Conservation (phyloP, 164 flowering plant genomes). For the Dillenia turbinata region DNA sequence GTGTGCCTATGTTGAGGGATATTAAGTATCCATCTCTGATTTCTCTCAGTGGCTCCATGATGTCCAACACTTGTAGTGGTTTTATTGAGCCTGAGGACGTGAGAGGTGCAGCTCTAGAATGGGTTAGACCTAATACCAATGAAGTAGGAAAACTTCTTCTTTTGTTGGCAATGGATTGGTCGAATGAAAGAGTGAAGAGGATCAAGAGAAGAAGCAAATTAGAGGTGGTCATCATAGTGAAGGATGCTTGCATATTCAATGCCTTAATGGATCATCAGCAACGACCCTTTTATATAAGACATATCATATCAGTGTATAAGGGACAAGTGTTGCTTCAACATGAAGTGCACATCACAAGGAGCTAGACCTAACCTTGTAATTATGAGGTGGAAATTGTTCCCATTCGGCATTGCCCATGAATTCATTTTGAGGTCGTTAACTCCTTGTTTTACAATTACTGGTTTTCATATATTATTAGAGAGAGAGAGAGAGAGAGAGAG, state of each 20-base stretch:
- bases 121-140: slow-evolving; percentile 46
- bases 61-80: slow-evolving; percentile 25
- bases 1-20: slow-evolving; percentile 59
- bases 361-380: too few relatives aligned
- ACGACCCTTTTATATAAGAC: too few relatives aligned
- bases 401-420: too few relatives aligned
- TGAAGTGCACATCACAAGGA: too few relatives aligned
- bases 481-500: too few relatives aligned
- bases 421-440: too few relatives aligned
- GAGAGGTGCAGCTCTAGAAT: slow-evolving; percentile 25
- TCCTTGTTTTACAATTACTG: too few relatives aligned
- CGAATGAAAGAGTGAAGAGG: slow-evolving; percentile 2
- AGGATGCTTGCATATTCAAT: slow-evolving; percentile 5
- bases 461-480: too few relatives aligned
- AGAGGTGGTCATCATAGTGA: slow-evolving; percentile 1
- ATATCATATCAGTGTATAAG: too few relatives aligned
- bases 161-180: slow-evolving; percentile 30
- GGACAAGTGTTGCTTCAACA: too few relatives aligned
- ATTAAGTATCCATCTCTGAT: slow-evolving; percentile 67
- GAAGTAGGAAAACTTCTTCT: slow-evolving; percentile 13
- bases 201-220: slow-evolving; percentile 12
- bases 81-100: slow-evolving; percentile 7
- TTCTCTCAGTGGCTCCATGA: slow-evolving; percentile 57
- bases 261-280: too few relatives aligned
- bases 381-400: too few relatives aligned